Conservation (phyloP, 805 yeast genomes). For the Nakazawaea ernobii region DNA sequence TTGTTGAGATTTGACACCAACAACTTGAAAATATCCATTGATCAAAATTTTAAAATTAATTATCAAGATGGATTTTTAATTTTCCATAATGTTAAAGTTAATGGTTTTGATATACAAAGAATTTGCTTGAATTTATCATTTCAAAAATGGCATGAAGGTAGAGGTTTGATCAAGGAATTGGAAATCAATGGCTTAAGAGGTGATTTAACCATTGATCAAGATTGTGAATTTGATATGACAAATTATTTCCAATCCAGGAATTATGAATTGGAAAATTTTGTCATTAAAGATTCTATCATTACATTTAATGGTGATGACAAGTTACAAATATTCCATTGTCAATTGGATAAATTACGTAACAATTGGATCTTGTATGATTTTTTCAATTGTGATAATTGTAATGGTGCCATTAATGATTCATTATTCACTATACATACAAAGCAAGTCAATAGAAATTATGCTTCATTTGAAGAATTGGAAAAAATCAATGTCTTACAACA, state of each 20-base stretch:
- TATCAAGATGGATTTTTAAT: constrained; percentile 45
- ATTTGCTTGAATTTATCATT: constrained; percentile 42
- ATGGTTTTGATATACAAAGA: constrained; percentile 31
- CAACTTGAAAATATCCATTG: constrained; percentile 19
- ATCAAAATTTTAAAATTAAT: constrained; percentile 33
- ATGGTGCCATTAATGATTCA: constrained; percentile 72
- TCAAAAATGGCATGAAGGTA: constrained; percentile 50
- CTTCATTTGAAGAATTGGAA: constrained; percentile 32
- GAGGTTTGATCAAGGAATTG: constrained; percentile 43
- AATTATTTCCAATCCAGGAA: constrained; percentile 16
- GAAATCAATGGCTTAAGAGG: constrained; percentile 46
- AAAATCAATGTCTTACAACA: constrained; percentile 23
- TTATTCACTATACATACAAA: constrained; percentile 73
- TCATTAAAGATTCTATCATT: constrained; percentile 46
- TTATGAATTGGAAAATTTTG: constrained; percentile 35
- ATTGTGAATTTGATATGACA: constrained; percentile 10
- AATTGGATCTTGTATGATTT: constrained; percentile 58
- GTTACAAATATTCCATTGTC: constrained; percentile 59
- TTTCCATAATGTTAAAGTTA: constrained; percentile 33
- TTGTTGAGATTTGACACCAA: constrained; percentile 26
- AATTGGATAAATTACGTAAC: constrained; percentile 53
- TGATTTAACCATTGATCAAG: constrained; percentile 19
- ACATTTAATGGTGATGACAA: constrained; percentile 33
- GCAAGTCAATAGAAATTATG: constrained; percentile 38
- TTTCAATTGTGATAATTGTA: constrained; percentile 61